These are phyloP conservation scores for Ganoderma boninense DNA, from an alignment of 1,284 basidiomycete species.

Conservation along the genomic window DNA sequence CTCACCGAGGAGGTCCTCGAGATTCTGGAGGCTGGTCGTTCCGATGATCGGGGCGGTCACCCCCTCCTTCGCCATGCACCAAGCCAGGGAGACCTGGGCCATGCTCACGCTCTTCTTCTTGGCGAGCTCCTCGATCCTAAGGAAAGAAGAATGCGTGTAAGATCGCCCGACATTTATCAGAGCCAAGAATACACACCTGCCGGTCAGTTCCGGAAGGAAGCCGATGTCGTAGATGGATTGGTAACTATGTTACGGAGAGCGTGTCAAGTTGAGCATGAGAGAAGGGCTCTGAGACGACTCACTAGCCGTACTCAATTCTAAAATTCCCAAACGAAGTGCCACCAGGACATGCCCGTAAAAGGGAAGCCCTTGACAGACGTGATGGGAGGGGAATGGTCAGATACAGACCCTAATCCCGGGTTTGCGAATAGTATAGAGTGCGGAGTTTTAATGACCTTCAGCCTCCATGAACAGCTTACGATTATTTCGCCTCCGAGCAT, in stretches of 20 bases:
- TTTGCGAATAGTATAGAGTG: too few species aligned
- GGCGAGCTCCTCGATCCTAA: conserved; percentile 48
- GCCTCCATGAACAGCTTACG: too few species aligned
- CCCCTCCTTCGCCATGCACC: conserved; percentile 35
- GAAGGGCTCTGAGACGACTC: background rate
- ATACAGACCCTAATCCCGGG: too few species aligned
- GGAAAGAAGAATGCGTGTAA: too few species aligned
- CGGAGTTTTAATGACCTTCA: too few species aligned
- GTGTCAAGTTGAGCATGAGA: background rate
- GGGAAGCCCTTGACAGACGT: too few species aligned
- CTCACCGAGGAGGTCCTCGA: conserved; percentile 57
- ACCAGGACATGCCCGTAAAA: too few species aligned
- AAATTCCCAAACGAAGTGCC: too few species aligned
- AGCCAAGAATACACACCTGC: conserved; percentile 11
- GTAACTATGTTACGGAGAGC: conserved; percentile 43
- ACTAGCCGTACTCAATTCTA: too few species aligned
- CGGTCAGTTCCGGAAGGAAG: background rate
- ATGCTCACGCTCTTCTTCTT: conserved; percentile 46
- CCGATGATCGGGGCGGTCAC: conserved; percentile 65
- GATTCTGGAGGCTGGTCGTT: conserved; percentile 56
- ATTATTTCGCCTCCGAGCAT: too few species aligned
- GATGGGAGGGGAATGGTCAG: too few species aligned
- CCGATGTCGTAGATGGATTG: conserved; percentile 28
- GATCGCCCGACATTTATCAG: background rate
- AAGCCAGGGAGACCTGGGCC: conserved; percentile 43